Evolutionary conservation across 768 basidiomycete genomes (phyloP).

Genomic region (Suillus hirtellus): DNA sequence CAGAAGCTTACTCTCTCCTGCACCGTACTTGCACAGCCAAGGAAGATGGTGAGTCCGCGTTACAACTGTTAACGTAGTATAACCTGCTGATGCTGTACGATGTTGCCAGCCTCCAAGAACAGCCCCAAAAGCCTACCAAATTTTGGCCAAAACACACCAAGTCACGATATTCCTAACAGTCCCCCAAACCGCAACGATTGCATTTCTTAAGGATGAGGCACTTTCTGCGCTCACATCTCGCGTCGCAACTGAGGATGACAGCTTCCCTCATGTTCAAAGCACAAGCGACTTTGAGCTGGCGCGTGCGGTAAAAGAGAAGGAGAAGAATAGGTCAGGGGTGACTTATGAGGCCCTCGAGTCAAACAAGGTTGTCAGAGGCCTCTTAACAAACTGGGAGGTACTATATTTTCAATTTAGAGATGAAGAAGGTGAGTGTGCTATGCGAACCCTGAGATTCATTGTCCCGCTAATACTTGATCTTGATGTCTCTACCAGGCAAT

Average conservation of each 20-base stretch:
- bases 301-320: constrained; percentile 51
- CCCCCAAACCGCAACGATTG: constrained; percentile 53
- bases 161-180: constrained; percentile 63
- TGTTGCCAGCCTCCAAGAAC: constrained; percentile 48
- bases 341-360: constrained; percentile 52
- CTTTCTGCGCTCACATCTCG: constrained; percentile 59
- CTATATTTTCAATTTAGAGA: constrained; percentile 70
- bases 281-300: constrained; percentile 66
- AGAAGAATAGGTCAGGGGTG: constrained; percentile 38
- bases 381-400: constrained; percentile 63
- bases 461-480: constrained; percentile 7
- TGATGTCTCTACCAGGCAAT: constrained; percentile 42
- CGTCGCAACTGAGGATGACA: constrained; percentile 36
- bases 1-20: neutral
- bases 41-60: neutral
- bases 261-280: constrained; percentile 37
- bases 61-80: neutral
- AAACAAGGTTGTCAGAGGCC: constrained; percentile 47
- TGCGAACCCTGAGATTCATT: neutral
- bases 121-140: constrained; percentile 63
- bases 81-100: neutral
- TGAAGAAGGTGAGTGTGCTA: constrained; percentile 51
- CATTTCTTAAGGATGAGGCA: constrained; percentile 61
- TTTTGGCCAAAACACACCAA: constrained; percentile 75
- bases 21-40: neutral